phyloP scores from a whole-genome alignment of 768 basidiomycete species.

The Collybia mongolica region DNA sequence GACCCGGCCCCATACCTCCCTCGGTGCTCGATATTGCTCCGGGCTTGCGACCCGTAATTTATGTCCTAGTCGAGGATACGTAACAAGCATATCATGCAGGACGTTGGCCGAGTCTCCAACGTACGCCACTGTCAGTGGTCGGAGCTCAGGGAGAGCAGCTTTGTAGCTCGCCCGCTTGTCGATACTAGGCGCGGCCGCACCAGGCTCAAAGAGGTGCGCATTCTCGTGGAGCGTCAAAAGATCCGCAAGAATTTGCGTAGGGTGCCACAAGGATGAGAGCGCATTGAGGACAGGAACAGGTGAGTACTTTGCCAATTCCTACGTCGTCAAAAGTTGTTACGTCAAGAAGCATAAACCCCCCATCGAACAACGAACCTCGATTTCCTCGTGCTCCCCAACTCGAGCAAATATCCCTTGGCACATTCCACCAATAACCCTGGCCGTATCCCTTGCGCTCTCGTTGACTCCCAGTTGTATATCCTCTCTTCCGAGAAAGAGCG shows the following conservation, averaged over 20 bases:
- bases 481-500: slow-evolving; percentile 84
- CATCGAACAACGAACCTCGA: slow-evolving; percentile 63
- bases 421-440: slow-evolving; percentile 91
- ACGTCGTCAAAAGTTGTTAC: slow-evolving; percentile 1
- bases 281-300: slow-evolving; percentile 96
- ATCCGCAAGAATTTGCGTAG: slow-evolving; percentile 94
- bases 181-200: slow-evolving; percentile 15
- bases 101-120: slow-evolving; percentile 96
- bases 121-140: slow-evolving; percentile 87
- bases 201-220: slow-evolving; percentile 48
- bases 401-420: slow-evolving; percentile 96
- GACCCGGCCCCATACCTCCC: slow-evolving; percentile 79
- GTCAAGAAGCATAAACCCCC: neutral
- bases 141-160: slow-evolving; percentile 45
- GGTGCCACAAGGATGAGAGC: slow-evolving; percentile 94
- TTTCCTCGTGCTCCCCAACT: slow-evolving; percentile 88
- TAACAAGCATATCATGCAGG: slow-evolving; percentile 95
- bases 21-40: slow-evolving; percentile 65
- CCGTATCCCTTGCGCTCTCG: slow-evolving; percentile 81
- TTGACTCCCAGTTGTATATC: slow-evolving; percentile 98
- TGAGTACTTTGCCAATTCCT: slow-evolving; percentile 91
- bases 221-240: slow-evolving; percentile 86
- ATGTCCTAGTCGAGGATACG: slow-evolving; percentile 90
- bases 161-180: slow-evolving; percentile 9
- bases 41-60: slow-evolving; percentile 84